phyloP scores from a whole-genome alignment of 768 basidiomycete genomes.

The Boletellus ananas region DNA sequence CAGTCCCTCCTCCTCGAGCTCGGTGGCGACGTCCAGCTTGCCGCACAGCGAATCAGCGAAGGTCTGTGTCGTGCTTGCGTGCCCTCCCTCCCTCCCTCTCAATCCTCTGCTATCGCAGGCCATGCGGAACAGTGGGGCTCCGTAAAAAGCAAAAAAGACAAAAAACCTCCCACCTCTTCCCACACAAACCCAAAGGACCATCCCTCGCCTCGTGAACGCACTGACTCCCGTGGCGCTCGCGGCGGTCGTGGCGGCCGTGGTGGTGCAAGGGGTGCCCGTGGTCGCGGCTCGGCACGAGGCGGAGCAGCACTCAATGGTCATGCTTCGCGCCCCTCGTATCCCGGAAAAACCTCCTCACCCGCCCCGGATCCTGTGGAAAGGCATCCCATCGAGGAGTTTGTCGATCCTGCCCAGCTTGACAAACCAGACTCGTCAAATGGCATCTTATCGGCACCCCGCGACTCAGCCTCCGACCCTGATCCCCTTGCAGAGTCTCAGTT shows the following conservation, averaged over 20 bases:
- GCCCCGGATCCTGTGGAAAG: constrained; percentile 34
- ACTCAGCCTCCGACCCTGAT: constrained; percentile 12
- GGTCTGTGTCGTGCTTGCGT: constrained; percentile 37
- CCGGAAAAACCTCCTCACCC: constrained; percentile 28
- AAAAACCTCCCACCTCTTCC: constrained; percentile 49
- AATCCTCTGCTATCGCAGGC: constrained; percentile 41
- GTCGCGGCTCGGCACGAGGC: constrained; percentile 40
- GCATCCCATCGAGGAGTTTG: constrained; percentile 14
- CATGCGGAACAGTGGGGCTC: constrained; percentile 77
- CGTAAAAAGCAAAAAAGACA: constrained; percentile 85
- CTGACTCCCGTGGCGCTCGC: constrained; percentile 52
- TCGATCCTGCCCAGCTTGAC: constrained; percentile 12
- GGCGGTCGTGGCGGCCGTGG: constrained; percentile 61
- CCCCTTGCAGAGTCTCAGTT: constrained; percentile 11
- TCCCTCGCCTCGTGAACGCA: constrained; percentile 24
- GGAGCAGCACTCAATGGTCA: constrained; percentile 32
- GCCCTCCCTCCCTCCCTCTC: constrained; percentile 1
- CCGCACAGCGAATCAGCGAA: constrained; percentile 71
- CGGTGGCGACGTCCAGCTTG: constrained; percentile 63
- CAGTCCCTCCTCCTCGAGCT: constrained; percentile 64
- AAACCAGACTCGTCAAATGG: constrained; percentile 18
- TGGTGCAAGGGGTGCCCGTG: constrained; percentile 47
- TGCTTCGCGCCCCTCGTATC: constrained; percentile 21
- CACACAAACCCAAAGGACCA: constrained; percentile 49
- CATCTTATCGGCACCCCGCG: constrained; percentile 6